A percentile compares a stretch with the other conserved stretches of the same genome.
phyloP scores from a whole-genome alignment of 2,329 filamentous ascomycete species.

The Neonectria coccinea region DNA sequence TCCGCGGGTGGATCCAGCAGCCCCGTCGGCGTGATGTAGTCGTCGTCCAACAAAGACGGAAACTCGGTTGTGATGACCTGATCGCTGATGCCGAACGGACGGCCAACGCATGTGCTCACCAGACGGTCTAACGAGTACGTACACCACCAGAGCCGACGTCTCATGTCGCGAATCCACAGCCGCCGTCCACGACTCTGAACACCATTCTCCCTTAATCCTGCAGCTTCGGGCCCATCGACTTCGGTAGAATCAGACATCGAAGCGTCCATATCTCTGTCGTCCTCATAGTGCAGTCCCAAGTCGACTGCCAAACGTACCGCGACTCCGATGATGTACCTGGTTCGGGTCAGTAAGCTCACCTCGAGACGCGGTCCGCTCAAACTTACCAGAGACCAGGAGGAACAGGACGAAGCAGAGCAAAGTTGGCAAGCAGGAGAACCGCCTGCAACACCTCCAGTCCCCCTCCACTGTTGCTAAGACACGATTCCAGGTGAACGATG shows the following conservation, averaged over 20 bases:
- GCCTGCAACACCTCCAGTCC: conserved; percentile 92
- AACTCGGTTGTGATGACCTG: conserved; percentile 97
- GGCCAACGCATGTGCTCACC: conserved; percentile 91
- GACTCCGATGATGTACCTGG: conserved; percentile 90
- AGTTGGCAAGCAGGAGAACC: conserved; percentile 90
- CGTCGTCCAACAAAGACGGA: conserved; percentile 88
- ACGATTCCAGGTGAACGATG: conserved; percentile 90
- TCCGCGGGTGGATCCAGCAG: conserved; percentile 72
- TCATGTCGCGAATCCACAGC: conserved; percentile 87
- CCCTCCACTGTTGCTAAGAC: conserved; percentile 86
- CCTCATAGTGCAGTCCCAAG: conserved; percentile 91
- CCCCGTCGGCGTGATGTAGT: conserved; percentile 84
- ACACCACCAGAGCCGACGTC: conserved; percentile 94
- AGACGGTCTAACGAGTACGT: conserved; percentile 96
- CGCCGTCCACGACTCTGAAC: conserved; percentile 71
- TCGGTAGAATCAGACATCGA: conserved; percentile 63
- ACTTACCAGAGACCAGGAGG: conserved; percentile 87
- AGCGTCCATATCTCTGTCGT: conserved; percentile 74
- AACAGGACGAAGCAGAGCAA: conserved; percentile 90
- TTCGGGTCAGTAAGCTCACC: conserved; percentile 29
- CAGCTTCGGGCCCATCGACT: conserved; percentile 52
- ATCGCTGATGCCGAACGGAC: conserved; percentile 95
- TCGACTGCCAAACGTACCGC: conserved; percentile 92
- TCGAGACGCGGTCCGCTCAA: conserved; percentile 13
- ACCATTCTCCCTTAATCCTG: conserved; percentile 50